A percentile compares a stretch with the other conserved stretches of the same genome.
These are phyloP conservation scores for Gelatoporia subvermispora DNA, from an alignment of 768 basidiomycete species.

Conservation along the genomic window DNA sequence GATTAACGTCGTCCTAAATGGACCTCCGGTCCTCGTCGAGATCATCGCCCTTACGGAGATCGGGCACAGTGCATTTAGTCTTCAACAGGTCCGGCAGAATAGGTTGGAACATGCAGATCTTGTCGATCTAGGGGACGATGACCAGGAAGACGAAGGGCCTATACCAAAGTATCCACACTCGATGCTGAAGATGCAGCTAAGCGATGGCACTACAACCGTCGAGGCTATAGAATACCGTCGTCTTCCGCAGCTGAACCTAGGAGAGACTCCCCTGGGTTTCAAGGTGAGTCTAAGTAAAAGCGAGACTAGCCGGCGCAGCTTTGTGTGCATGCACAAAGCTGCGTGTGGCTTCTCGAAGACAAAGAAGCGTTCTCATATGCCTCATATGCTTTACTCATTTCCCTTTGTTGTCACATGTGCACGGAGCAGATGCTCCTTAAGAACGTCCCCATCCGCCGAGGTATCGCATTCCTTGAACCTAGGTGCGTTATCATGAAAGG, in stretches of 20 bases:
- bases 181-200: conserved; percentile 72
- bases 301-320: not conserved
- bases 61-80: conserved; percentile 73
- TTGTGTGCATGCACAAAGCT: too few species aligned
- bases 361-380: not conserved
- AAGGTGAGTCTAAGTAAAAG: conserved; percentile 49
- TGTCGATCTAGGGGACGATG: conserved; percentile 39
- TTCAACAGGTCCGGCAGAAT: conserved; percentile 65
- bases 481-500: conserved; percentile 56
- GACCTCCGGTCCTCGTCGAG: conserved; percentile 64
- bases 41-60: conserved; percentile 79
- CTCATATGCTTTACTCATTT: not conserved
- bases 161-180: conserved; percentile 79
- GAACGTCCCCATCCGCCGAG: conserved; percentile 61
- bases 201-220: conserved; percentile 68
- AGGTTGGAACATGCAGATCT: conserved; percentile 55
- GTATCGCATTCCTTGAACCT: conserved; percentile 77
- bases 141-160: conserved; percentile 54
- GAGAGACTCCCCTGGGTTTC: conserved; percentile 73
- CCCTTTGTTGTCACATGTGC: too few species aligned
- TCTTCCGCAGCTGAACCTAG: conserved; percentile 62
- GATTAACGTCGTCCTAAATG: conserved; percentile 32
- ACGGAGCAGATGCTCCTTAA: conserved; percentile 58
- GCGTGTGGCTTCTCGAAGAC: too few species aligned
- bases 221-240: conserved; percentile 76